Percentiles rank a stretch among this genome's conserved stretches.
These are phyloP conservation scores for Alternaria novae-zelandiae DNA, from an alignment of 2,329 filamentous ascomycete species.

Conservation along the genomic window DNA sequence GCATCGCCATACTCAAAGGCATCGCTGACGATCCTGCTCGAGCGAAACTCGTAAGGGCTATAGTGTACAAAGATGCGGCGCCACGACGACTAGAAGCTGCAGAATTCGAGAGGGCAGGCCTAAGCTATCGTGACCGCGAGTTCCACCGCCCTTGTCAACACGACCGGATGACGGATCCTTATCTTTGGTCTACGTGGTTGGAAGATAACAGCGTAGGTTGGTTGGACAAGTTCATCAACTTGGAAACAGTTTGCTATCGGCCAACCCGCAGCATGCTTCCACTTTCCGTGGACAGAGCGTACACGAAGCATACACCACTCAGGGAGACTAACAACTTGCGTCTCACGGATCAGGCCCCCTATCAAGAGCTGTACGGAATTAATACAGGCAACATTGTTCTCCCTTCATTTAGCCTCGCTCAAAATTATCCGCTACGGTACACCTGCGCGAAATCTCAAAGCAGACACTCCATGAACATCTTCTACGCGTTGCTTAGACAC, in stretches of 20 bases:
- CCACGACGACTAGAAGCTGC: neutral
- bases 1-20: neutral
- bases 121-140: neutral
- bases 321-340: neutral
- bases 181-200: neutral
- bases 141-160: neutral
- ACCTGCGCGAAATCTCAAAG: neutral
- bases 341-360: neutral
- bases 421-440: neutral
- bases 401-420: neutral
- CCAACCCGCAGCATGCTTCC: neutral
- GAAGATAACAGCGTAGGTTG: neutral
- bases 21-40: neutral
- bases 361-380: neutral
- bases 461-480: neutral
- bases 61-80: neutral
- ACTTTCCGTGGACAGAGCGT: neutral
- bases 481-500: neutral
- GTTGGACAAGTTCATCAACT: neutral
- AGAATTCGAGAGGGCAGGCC: neutral
- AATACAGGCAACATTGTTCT: neutral
- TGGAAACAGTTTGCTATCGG: neutral
- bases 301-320: neutral
- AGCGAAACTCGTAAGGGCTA: neutral
- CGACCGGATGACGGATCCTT: neutral